Evolutionary conservation across 2,329 filamentous ascomycete species (phyloP).

Genomic region (Juglanconis juglandina): DNA sequence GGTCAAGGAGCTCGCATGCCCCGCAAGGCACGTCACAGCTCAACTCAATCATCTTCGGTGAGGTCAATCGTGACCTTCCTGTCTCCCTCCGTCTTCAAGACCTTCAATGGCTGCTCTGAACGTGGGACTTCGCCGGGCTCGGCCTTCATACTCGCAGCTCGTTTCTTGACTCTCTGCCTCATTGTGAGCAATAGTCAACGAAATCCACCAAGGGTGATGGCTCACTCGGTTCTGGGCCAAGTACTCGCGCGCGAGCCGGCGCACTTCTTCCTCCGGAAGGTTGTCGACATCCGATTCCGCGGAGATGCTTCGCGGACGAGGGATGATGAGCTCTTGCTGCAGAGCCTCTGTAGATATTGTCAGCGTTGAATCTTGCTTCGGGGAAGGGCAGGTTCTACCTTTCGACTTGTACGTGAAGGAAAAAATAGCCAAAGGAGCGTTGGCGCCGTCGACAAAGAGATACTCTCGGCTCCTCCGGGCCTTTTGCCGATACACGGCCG

Average conservation of each 20-base stretch:
- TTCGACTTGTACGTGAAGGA: conserved; percentile 32
- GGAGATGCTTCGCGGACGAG: conserved; percentile 21
- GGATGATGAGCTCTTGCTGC: conserved; percentile 29
- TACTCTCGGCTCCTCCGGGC: too few relatives aligned
- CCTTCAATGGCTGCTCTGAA: conserved; percentile 9
- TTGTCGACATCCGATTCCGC: conserved; percentile 3
- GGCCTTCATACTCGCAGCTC: conserved; percentile 24
- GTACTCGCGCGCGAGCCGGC: conserved; percentile 28
- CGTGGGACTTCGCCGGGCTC: conserved; percentile 22
- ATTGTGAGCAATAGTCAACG: not conserved
- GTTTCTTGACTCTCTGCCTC: conserved; percentile 16
- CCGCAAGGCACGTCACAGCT: not conserved
- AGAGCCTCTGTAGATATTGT: conserved; percentile 26
- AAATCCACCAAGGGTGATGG: too few relatives aligned
- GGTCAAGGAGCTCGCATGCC: too few relatives aligned
- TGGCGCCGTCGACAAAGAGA: too few relatives aligned
- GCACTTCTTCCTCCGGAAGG: conserved; percentile 19
- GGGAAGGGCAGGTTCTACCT: conserved; percentile 10
- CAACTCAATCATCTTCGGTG: conserved; percentile 10
- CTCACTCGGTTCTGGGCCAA: conserved; percentile 26
- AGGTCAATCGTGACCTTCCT: conserved; percentile 16
- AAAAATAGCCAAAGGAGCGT: conserved; percentile 25
- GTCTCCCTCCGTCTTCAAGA: conserved; percentile 4
- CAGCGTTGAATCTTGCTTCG: not conserved
- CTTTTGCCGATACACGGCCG: too few relatives aligned